A percentile compares a stretch with the other conserved stretches of the same genome.
phyloP scores from a whole-genome alignment of 2,329 filamentous ascomycete genomes.

The Dactylellina cionopaga region DNA sequence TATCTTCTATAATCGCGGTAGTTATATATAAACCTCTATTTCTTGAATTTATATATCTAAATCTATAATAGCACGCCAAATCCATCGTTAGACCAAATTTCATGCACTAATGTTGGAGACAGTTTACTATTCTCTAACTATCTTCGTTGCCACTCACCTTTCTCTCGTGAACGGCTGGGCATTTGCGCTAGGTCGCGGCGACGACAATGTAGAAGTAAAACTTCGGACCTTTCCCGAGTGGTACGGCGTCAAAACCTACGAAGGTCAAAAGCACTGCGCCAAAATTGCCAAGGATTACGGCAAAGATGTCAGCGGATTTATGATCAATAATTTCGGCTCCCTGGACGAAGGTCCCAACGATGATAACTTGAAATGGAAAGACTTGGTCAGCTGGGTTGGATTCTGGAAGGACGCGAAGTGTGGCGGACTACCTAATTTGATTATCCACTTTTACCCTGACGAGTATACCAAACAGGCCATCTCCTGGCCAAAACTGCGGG shows the following conservation, averaged over 20 bases:
- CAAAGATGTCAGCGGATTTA: not conserved
- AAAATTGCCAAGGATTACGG: not conserved
- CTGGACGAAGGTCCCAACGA: not conserved
- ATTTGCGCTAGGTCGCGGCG: not conserved
- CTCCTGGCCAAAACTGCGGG: slow-evolving; percentile 2
- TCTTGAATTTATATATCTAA: too few species aligned
- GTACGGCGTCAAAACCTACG: not conserved
- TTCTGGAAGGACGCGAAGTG: slow-evolving; percentile 11
- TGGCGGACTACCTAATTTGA: slow-evolving; percentile 1
- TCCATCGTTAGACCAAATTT: too few species aligned
- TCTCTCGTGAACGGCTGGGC: not conserved
- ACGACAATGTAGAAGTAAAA: not conserved
- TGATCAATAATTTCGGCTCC: slow-evolving; percentile 6
- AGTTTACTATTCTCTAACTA: too few species aligned
- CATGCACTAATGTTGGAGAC: too few species aligned
- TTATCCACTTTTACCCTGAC: slow-evolving; percentile 14
- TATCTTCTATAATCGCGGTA: too few species aligned
- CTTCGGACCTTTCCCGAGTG: not conserved
- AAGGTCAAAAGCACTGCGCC: not conserved
- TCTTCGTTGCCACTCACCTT: too few species aligned
- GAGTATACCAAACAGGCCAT: slow-evolving; percentile 16
- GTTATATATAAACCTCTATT: too few species aligned
- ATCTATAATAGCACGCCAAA: too few species aligned
- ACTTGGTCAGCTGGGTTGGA: slow-evolving; percentile 23
- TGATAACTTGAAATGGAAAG: not conserved